A percentile compares a stretch with the other conserved stretches of the same genome.
Evolutionary conservation across 495 filamentous ascomycete species (phyloP).

Genomic region (Annulohypoxylon moriforme): DNA sequence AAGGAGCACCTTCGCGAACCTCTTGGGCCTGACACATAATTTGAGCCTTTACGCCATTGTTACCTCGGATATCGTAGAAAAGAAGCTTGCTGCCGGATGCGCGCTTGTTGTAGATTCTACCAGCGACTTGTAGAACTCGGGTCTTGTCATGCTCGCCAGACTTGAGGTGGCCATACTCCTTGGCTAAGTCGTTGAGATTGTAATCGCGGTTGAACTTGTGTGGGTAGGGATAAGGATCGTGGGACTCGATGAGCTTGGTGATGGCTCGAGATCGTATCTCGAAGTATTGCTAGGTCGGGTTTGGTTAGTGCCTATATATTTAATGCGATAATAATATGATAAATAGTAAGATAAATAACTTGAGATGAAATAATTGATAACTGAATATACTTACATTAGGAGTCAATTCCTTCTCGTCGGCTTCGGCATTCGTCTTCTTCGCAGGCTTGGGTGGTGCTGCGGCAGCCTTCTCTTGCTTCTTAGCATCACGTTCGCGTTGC

Average conservation of each 20-base stretch:
- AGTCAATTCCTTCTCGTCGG: slow-evolving; percentile 80
- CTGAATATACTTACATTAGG: slow-evolving; percentile 77
- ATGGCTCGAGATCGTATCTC: slow-evolving; percentile 90
- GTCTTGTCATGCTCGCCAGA: slow-evolving; percentile 86
- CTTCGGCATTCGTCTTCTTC: slow-evolving; percentile 77
- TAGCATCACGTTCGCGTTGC: slow-evolving; percentile 83
- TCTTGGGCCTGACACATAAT: slow-evolving; percentile 89
- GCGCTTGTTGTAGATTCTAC: slow-evolving; percentile 90
- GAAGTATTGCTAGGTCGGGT: slow-evolving; percentile 83
- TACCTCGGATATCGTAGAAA: slow-evolving; percentile 86
- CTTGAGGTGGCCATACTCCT: slow-evolving; percentile 78
- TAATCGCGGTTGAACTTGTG: slow-evolving; percentile 95
- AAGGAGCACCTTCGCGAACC: slow-evolving; percentile 64
- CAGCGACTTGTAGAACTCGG: slow-evolving; percentile 77
- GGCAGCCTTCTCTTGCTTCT: slow-evolving; percentile 88
- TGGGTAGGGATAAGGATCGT: slow-evolving; percentile 89
- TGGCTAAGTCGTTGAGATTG: slow-evolving; percentile 79
- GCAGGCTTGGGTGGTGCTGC: slow-evolving; percentile 74
- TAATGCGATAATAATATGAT: neutral
- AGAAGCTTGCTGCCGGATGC: slow-evolving; percentile 83
- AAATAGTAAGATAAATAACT: neutral
- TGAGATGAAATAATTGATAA: neutral
- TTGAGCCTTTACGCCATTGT: slow-evolving; percentile 81
- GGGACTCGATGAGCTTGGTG: slow-evolving; percentile 84
- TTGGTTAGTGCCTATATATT: slow-evolving; percentile 1